Evolutionary conservation across 352 stramenopile genomes (phyloP), one percentile per base, ranked within the genome.

Genomic region (Pythium aquatile): DNA sequence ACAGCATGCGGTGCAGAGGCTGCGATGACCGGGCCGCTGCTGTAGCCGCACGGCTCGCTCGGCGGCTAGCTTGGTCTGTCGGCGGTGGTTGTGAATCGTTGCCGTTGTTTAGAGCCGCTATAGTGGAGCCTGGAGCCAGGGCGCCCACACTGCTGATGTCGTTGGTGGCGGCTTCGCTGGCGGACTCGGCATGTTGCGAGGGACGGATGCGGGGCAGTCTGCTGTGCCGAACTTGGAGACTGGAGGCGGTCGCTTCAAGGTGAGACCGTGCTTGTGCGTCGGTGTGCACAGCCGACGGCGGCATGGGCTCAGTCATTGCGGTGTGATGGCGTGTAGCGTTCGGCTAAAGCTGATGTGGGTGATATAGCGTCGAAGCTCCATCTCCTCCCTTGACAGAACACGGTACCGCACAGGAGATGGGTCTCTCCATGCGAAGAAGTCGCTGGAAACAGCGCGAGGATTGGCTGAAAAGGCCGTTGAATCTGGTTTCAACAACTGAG

Each of bases 1-100:
- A 33, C n/a, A 66, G 49, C 59, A 66, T 24, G 6, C 30, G 49
- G 26, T 40, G 16, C 2, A 66, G 52, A 14, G 49, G 59, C 10
- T 46, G 59, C 5, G 39, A 17, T 33, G 46, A 17, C 9, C 6
- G 20, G n/a, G 46, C 26, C 46, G 20, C 24, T 13, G 46, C 20
- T 14, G 8, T 17, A n/a, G 20, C 20, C 26, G 20, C 46, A 9
- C 46, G 46, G 26, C 26, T 33, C 4, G 16, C 16, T 9, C 17
- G 42, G 17, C 46, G 46, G 14, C 24, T 24, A 33, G 46, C 46
- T 5, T 16, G 46, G 28, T 28, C 16, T 17, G 37, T 49, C 17
- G 11, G 16, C 3, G 42, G 42, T 11, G 16, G 16, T 28, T 33
- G 9, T n/a, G 46, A 9, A 16, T 33, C 7, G 9, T 13, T 9